A percentile compares a stretch with the other conserved stretches of the same genome.
Conservation (phyloP, 2,329 filamentous ascomycete genomes). For the Arachnomyces sp. region DNA sequence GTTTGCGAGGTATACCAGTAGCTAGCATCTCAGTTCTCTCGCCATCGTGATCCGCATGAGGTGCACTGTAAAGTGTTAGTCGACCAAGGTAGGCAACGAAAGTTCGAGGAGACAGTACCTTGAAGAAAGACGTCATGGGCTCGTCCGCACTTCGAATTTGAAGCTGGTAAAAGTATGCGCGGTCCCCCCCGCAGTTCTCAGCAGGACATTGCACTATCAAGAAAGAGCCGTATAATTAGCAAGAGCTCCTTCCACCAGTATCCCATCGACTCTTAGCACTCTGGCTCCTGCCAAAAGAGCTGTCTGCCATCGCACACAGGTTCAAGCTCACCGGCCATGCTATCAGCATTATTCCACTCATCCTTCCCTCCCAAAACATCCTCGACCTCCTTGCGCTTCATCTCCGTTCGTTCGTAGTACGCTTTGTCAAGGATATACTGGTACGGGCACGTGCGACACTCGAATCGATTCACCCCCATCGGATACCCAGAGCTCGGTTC, state of each 20-base stretch:
- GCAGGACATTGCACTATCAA: conserved; percentile 67
- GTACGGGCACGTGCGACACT: conserved; percentile 93
- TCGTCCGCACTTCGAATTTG: conserved; percentile 98
- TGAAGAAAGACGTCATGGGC: conserved; percentile 95
- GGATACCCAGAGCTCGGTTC: conserved; percentile 31
- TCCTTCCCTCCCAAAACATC: conserved; percentile 83
- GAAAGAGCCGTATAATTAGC: conserved; percentile 5
- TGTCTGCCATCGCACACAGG: neutral
- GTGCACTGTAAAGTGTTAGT: conserved; percentile 33
- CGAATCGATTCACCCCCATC: conserved; percentile 64
- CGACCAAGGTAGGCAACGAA: conserved; percentile 1
- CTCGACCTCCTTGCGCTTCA: conserved; percentile 79
- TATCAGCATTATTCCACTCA: conserved; percentile 86
- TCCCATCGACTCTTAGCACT: neutral
- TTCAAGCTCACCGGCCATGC: conserved; percentile 51
- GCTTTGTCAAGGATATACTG: conserved; percentile 71
- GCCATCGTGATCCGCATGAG: conserved; percentile 38
- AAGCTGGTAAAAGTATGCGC: conserved; percentile 91
- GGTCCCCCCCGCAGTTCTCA: conserved; percentile 67
- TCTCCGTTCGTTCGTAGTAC: conserved; percentile 70
- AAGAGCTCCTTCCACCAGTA: neutral
- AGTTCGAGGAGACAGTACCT: conserved; percentile 44
- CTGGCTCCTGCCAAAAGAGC: neutral
- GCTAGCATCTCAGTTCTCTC: conserved; percentile 36
- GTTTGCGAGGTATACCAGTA: too few species aligned